Conservation (phyloP, 1,284 basidiomycete genomes). For the Irpex lacteus region DNA sequence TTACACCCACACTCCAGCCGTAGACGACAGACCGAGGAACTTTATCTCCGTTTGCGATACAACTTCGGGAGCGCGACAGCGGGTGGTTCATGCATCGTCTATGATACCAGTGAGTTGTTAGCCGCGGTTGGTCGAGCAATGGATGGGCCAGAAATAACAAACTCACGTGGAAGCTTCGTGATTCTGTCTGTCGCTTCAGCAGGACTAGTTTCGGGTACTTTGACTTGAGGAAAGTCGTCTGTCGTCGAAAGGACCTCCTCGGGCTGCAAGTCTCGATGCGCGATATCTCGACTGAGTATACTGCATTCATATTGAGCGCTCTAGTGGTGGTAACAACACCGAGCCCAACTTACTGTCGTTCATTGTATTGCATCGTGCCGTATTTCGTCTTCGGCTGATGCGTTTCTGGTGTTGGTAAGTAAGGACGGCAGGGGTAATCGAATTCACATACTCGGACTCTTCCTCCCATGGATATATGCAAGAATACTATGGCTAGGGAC, state of each 20-base stretch:
- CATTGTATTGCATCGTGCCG: constrained; percentile 67
- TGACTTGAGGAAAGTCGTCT: constrained; percentile 62
- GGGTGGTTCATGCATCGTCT: constrained; percentile 88
- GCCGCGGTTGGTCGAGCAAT: not conserved
- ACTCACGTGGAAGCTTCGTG: constrained; percentile 61
- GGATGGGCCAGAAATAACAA: constrained; percentile 18
- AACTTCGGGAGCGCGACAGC: constrained; percentile 85
- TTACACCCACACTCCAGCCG: constrained; percentile 92
- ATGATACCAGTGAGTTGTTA: not conserved
- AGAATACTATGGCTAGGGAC: constrained; percentile 82
- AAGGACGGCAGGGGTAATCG: constrained; percentile 3
- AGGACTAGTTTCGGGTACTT: constrained; percentile 92
- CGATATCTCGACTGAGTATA: constrained; percentile 75
- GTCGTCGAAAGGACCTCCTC: constrained; percentile 81
- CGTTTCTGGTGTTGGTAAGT: constrained; percentile 1
- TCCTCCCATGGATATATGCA: constrained; percentile 64
- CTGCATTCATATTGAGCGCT: constrained; percentile 31
- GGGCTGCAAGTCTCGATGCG: constrained; percentile 92
- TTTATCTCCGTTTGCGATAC: constrained; percentile 66
- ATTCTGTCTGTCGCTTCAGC: constrained; percentile 82
- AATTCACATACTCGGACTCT: constrained; percentile 55
- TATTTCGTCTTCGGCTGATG: constrained; percentile 52
- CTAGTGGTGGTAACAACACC: constrained; percentile 4
- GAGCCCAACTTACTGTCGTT: constrained; percentile 39
- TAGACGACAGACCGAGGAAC: constrained; percentile 87